Evolutionary conservation across 148 eudicot species (phyloP).

Genomic region (Linanthus parryae): DNA sequence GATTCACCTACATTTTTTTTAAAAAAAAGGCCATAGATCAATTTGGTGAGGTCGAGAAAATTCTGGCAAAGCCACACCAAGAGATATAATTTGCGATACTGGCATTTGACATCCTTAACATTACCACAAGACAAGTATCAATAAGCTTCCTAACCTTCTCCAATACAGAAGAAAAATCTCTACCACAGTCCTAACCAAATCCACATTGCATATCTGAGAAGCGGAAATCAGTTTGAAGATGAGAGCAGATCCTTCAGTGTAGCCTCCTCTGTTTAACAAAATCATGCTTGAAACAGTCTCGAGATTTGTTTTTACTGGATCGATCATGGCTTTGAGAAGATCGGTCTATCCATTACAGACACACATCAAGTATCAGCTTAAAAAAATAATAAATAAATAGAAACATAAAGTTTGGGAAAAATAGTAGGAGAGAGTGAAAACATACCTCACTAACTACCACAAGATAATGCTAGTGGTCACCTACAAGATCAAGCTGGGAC

Average conservation of each 20-base stretch:
- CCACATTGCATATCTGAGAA: slow-evolving; percentile 18
- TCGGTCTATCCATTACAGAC: no score
- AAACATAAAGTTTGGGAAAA: no score
- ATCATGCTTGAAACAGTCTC: slow-evolving; percentile 42
- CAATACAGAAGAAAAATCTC: slow-evolving; percentile 41
- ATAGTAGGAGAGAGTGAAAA: no score
- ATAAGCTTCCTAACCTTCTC: slow-evolving; percentile 41
- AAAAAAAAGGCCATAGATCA: no score
- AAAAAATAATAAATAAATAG: no score
- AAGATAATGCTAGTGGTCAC: no score
- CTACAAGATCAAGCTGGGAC: no score
- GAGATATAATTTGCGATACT: slow-evolving; percentile 25
- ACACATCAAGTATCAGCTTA: no score
- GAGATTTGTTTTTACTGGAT: slow-evolving; percentile 23
- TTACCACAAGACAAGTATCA: slow-evolving; percentile 42
- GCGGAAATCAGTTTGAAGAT: slow-evolving; percentile 13
- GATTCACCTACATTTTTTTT: no score
- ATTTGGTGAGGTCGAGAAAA: slow-evolving; percentile 39
- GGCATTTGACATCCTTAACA: slow-evolving; percentile 29
- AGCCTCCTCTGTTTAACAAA: slow-evolving; percentile 39
- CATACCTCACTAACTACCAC: no score
- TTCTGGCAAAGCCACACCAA: slow-evolving; percentile 45
- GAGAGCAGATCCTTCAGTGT: slow-evolving; percentile 33
- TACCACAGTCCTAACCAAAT: slow-evolving; percentile 32
- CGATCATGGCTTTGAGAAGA: slow-evolving; percentile 12